A percentile compares a stretch with the other conserved stretches of the same genome.
Evolutionary conservation across 208 protist genomes (phyloP).

Genomic region (Leishmania martiniquensis): DNA sequence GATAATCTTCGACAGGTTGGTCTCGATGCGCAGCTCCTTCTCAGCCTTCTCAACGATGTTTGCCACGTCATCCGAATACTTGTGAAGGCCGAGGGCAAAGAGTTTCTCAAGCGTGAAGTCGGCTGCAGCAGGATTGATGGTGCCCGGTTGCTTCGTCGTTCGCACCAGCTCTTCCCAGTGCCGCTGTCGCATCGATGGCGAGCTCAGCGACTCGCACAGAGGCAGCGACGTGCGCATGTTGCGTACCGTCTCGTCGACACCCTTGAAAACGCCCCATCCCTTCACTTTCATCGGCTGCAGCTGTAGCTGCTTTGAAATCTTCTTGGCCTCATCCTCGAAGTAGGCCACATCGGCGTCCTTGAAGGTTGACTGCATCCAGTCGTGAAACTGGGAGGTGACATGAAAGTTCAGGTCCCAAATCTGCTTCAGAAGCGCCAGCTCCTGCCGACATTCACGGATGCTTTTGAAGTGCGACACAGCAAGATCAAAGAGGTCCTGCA

Average conservation of each 20-base stretch:
- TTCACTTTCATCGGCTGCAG: constrained; percentile 95
- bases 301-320: constrained; percentile 94
- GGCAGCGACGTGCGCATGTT: constrained; percentile 96
- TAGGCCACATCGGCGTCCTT: constrained; percentile 92
- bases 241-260: constrained; percentile 93
- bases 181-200: constrained; percentile 94
- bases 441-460: constrained; percentile 92
- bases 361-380: constrained; percentile 96
- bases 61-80: constrained; percentile 96
- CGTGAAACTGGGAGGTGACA: constrained; percentile 92
- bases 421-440: constrained; percentile 93
- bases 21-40: constrained; percentile 98
- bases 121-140: constrained; percentile 86
- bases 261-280: constrained; percentile 93
- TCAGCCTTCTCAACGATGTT: constrained; percentile 98
- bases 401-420: constrained; percentile 95
- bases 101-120: constrained; percentile 96
- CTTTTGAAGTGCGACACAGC: constrained; percentile 92
- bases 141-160: constrained; percentile 90
- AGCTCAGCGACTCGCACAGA: constrained; percentile 93
- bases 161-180: constrained; percentile 97
- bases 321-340: constrained; percentile 95
- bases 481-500: constrained; percentile 96
- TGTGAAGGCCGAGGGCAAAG: constrained; percentile 96
- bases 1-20: constrained; percentile 96